A percentile compares a stretch with the other conserved stretches of the same genome.
Evolutionary conservation across 495 filamentous ascomycete genomes (phyloP).

Genomic region (Penicillium paradoxum): DNA sequence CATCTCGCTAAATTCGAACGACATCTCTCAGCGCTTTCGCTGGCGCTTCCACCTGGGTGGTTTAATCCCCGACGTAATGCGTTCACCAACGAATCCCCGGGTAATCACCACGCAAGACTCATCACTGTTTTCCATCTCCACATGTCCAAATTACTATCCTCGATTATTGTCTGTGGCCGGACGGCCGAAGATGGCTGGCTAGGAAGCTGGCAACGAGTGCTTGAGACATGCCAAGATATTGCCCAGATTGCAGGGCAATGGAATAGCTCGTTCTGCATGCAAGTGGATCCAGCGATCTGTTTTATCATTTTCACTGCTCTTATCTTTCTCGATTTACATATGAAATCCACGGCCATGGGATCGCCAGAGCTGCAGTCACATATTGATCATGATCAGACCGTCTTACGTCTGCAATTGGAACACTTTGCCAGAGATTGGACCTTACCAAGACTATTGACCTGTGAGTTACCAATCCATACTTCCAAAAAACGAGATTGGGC

Average conservation of each 20-base stretch:
- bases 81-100: slow-evolving; percentile 11
- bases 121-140: slow-evolving; percentile 14
- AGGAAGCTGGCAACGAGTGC: slow-evolving; percentile 14
- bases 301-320: slow-evolving; percentile 17
- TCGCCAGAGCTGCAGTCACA: not conserved
- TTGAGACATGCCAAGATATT: slow-evolving; percentile 16
- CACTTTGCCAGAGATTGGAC: slow-evolving; percentile 17
- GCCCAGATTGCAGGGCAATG: slow-evolving; percentile 13
- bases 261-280: slow-evolving; percentile 15
- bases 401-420: slow-evolving; percentile 13
- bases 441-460: slow-evolving; percentile 11
- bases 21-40: slow-evolving; percentile 9
- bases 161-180: not conserved
- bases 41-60: slow-evolving; percentile 15
- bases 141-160: slow-evolving; percentile 11
- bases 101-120: slow-evolving; percentile 14
- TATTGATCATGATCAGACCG: slow-evolving; percentile 10
- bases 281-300: slow-evolving; percentile 18
- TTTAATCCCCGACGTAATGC: slow-evolving; percentile 16
- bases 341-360: not conserved
- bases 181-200: slow-evolving; percentile 9
- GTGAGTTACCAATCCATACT: slow-evolving; percentile 3
- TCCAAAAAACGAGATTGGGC: not conserved
- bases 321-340: slow-evolving; percentile 17
- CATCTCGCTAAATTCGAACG: slow-evolving; percentile 8